Percentiles rank a stretch among this genome's conserved stretches.
These are phyloP conservation scores for Hypsizygus marmoreus DNA, from an alignment of 768 basidiomycete species.

Conservation along the genomic window DNA sequence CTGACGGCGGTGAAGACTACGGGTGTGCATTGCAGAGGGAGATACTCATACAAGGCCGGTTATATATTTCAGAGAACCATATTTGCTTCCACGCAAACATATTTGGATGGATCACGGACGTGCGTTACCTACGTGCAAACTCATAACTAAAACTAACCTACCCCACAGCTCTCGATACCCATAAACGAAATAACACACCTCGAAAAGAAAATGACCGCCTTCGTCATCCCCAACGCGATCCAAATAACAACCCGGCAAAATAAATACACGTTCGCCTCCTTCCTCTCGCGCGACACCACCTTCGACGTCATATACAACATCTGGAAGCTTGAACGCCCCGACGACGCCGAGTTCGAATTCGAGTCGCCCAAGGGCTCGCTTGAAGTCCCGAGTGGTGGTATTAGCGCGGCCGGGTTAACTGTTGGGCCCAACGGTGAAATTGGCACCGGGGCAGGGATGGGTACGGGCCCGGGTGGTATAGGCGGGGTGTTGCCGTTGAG, in stretches of 20 bases:
- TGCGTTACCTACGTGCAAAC: conserved; percentile 41
- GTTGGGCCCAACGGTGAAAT: too few species aligned
- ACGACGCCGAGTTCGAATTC: too few species aligned
- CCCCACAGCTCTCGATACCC: conserved; percentile 76
- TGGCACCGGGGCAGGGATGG: too few species aligned
- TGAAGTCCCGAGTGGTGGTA: too few species aligned
- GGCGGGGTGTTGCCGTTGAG: too few species aligned
- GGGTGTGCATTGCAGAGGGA: conserved; percentile 97
- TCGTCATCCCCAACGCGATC: conserved; percentile 96
- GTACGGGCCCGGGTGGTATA: too few species aligned
- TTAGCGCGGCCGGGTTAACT: too few species aligned
- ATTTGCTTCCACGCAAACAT: conserved; percentile 99
- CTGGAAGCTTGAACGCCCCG: conserved; percentile 89
- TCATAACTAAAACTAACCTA: conserved; percentile 21
- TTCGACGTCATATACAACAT: conserved; percentile 96
- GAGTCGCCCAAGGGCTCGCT: too few species aligned
- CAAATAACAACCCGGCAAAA: conserved; percentile 79
- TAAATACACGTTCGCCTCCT: conserved; percentile 95
- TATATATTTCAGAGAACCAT: conserved; percentile 98
- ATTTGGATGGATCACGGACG: conserved; percentile 98
- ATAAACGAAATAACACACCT: conserved; percentile 84
- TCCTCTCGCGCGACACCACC: conserved; percentile 94
- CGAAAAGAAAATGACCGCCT: conserved; percentile 97
- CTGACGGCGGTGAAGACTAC: conserved; percentile 64
- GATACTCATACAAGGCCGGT: conserved; percentile 92